Evolutionary conservation across 2,329 filamentous ascomycete species (phyloP).

Genomic region (Incumbomyces lentus): DNA sequence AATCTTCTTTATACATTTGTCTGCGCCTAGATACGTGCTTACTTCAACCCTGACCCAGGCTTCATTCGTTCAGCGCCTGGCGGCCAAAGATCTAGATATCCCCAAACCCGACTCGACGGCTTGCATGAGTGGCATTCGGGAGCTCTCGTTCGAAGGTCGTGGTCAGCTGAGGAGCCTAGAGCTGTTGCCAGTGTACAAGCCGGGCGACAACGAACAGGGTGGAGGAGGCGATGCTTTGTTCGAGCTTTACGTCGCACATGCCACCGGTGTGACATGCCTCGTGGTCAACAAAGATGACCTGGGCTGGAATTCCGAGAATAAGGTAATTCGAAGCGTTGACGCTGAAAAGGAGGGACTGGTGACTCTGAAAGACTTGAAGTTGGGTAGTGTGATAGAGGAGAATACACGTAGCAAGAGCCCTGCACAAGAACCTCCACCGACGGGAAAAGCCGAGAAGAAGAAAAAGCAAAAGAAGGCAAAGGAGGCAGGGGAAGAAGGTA

Average conservation of each 20-base stretch:
- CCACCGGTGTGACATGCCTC: slow-evolving; percentile 86
- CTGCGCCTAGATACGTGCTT: slow-evolving; percentile 83
- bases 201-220: slow-evolving; percentile 38
- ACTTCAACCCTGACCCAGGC: slow-evolving; percentile 66
- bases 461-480: slow-evolving; percentile 26
- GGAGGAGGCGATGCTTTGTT: slow-evolving; percentile 67
- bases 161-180: slow-evolving; percentile 83
- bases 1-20: slow-evolving; percentile 92
- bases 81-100: slow-evolving; percentile 59
- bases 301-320: slow-evolving; percentile 84
- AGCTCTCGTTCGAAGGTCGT: slow-evolving; percentile 83
- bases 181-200: slow-evolving; percentile 60
- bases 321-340: slow-evolving; percentile 66
- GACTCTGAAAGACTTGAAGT: slow-evolving; percentile 58
- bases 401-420: slow-evolving; percentile 30
- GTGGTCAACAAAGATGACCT: slow-evolving; percentile 79
- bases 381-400: slow-evolving; percentile 29
- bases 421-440: slow-evolving; percentile 24
- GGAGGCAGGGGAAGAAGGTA: slow-evolving; percentile 7
- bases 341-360: slow-evolving; percentile 65
- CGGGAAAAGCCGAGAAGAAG: slow-evolving; percentile 31
- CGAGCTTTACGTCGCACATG: slow-evolving; percentile 95
- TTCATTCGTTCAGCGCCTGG: slow-evolving; percentile 70
- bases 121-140: slow-evolving; percentile 91
- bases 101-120: slow-evolving; percentile 88